Evolutionary conservation across 768 basidiomycete species (phyloP).

Genomic region (Suillus plorans): DNA sequence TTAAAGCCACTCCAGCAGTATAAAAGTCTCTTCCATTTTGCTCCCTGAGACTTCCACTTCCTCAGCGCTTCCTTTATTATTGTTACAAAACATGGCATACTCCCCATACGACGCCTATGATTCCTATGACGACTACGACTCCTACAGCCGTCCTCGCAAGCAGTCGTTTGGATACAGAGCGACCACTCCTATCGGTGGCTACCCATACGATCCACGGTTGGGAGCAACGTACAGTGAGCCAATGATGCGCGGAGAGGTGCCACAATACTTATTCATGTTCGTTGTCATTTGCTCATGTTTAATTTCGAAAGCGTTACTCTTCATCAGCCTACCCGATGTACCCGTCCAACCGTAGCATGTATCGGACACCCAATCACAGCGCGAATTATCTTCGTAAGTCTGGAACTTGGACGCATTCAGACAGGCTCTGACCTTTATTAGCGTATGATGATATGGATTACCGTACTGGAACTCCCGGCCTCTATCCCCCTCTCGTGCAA

Average conservation of each 20-base stretch:
- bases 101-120: constrained; percentile 35
- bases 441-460: constrained; percentile 57
- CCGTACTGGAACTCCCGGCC: constrained; percentile 18
- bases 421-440: constrained; percentile 19
- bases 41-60: constrained; percentile 5
- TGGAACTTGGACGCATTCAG: constrained; percentile 1
- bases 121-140: constrained; percentile 28
- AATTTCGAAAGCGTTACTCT: constrained; percentile 33
- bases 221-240: constrained; percentile 39
- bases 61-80: constrained; percentile 10
- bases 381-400: constrained; percentile 43
- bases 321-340: constrained; percentile 50
- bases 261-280: not conserved
- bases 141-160: constrained; percentile 25
- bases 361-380: constrained; percentile 32
- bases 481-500: constrained; percentile 24
- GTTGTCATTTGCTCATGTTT: constrained; percentile 6
- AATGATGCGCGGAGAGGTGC: constrained; percentile 38
- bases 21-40: constrained; percentile 21
- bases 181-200: constrained; percentile 16
- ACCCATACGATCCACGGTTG: not conserved
- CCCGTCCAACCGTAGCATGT: constrained; percentile 38
- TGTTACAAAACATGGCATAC: constrained; percentile 37
- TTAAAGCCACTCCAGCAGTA: constrained; percentile 9
- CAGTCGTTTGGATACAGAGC: constrained; percentile 34